A percentile compares a stretch with the other conserved stretches of the same genome.
Conservation (phyloP, 805 yeast genomes). For the Tetrapisispora fleetii region DNA sequence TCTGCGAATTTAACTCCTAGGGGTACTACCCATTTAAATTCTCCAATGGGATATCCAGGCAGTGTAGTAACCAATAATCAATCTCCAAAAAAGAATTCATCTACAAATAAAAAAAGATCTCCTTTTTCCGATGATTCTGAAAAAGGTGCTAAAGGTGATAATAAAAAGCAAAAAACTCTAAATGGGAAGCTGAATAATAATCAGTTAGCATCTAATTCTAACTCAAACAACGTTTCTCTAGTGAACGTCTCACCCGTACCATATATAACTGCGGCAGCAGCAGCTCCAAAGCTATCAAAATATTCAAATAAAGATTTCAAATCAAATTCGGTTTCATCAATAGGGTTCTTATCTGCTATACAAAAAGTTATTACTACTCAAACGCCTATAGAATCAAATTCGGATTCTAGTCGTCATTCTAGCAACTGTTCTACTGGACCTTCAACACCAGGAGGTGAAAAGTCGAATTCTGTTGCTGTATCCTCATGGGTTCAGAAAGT, state of each 20-base stretch:
- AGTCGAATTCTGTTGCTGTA: neutral
- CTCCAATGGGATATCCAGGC: neutral
- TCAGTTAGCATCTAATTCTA: neutral
- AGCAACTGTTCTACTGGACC: slow-evolving; percentile 23
- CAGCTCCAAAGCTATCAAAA: slow-evolving; percentile 71
- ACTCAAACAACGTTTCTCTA: neutral
- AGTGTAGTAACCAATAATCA: neutral
- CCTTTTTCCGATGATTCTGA: neutral
- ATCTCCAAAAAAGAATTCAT: neutral
- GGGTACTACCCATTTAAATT: neutral
- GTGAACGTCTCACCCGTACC: neutral
- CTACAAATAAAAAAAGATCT: slow-evolving; percentile 1
- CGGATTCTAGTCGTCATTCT: slow-evolving; percentile 12
- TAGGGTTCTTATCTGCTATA: slow-evolving; percentile 66
- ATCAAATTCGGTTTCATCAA: slow-evolving; percentile 43
- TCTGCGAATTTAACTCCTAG: slow-evolving; percentile 43
- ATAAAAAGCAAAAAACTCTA: neutral
- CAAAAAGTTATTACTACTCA: slow-evolving; percentile 31
- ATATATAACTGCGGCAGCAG: slow-evolving; percentile 66
- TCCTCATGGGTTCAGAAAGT: slow-evolving; percentile 56
- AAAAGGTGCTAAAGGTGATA: neutral
- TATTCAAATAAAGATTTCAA: slow-evolving; percentile 26
- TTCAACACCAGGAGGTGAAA: slow-evolving; percentile 32
- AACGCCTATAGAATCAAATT: slow-evolving; percentile 20
- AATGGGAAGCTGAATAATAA: neutral